These are phyloP conservation scores for Diphasiastrum complanatum DNA, from an alignment of 83 land plant genomes.

Conservation along the genomic window DNA sequence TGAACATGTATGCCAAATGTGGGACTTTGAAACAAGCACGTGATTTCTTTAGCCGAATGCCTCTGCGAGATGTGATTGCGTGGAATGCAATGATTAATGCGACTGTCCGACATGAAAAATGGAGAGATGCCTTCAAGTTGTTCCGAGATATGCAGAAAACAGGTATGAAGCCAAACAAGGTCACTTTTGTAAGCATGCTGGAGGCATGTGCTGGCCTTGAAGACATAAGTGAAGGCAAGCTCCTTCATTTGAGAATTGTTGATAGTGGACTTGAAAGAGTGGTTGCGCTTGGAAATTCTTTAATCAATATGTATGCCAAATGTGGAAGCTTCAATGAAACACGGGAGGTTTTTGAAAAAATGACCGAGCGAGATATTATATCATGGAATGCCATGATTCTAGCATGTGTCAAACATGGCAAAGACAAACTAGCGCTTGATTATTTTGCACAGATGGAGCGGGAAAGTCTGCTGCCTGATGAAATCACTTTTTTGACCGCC, in stretches of 20 bases:
- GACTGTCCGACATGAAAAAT: constrained; percentile 19
- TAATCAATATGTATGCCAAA: constrained; percentile 26
- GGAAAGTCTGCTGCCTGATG: constrained; percentile 5
- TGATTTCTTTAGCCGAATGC: constrained; percentile 19
- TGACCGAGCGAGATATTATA: constrained; percentile 17
- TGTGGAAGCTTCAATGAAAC: constrained; percentile 22
- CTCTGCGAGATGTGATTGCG: constrained; percentile 6
- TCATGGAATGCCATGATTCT: constrained; percentile 12
- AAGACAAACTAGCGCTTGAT: constrained; percentile 8
- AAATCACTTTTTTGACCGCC: constrained; percentile 8
- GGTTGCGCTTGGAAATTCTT: constrained; percentile 16
- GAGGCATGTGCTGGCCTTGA: constrained; percentile 25
- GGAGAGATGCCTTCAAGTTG: constrained; percentile 12
- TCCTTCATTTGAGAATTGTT: background rate
- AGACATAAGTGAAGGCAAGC: constrained; percentile 11
- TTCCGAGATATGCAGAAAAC: constrained; percentile 14
- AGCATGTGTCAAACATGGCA: constrained; percentile 20
- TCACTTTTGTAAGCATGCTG: constrained; percentile 20
- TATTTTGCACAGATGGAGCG: background rate
- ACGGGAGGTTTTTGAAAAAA: constrained; percentile 7
- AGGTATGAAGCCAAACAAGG: constrained; percentile 11
- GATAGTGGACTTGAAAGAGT: background rate
- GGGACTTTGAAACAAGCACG: constrained; percentile 19
- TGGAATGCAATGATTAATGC: constrained; percentile 28
- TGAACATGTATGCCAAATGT: constrained; percentile 41